phyloP scores from a whole-genome alignment of 2,329 filamentous ascomycete genomes.

The Penicillium freii region DNA sequence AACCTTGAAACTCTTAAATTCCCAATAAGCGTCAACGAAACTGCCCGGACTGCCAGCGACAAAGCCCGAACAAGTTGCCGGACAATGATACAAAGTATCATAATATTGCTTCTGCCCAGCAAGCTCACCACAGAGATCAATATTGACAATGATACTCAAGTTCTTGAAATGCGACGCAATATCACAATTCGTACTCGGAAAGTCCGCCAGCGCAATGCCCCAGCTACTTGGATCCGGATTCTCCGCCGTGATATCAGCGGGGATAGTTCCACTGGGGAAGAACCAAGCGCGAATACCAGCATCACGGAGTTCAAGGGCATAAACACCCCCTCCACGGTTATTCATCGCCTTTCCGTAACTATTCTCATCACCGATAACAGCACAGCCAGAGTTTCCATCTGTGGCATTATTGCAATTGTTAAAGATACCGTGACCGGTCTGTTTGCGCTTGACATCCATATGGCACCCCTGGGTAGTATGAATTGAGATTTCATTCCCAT shows the following conservation, averaged over 20 bases:
- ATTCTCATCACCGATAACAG: conserved; percentile 45
- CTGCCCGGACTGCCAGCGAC: conserved; percentile 57
- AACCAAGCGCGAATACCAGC: conserved; percentile 65
- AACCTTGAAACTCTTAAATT: conserved; percentile 61
- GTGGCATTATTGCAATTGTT: conserved; percentile 53
- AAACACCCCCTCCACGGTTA: conserved; percentile 54
- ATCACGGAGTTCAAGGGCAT: conserved; percentile 61
- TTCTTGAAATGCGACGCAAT: conserved; percentile 61
- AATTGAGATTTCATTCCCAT: conserved; percentile 60
- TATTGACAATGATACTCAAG: conserved; percentile 65
- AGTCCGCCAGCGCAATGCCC: conserved; percentile 63
- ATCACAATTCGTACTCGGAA: conserved; percentile 62
- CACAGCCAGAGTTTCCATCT: conserved; percentile 58
- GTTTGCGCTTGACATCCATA: conserved; percentile 53
- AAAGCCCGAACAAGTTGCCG: conserved; percentile 56
- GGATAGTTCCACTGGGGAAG: conserved; percentile 52
- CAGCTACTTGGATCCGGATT: conserved; percentile 61
- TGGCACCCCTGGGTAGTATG: conserved; percentile 59
- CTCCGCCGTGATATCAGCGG: conserved; percentile 51
- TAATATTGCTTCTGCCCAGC: conserved; percentile 42
- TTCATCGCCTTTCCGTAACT: conserved; percentile 58
- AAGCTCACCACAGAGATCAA: conserved; percentile 62
- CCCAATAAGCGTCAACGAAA: conserved; percentile 64
- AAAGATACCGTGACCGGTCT: conserved; percentile 47
- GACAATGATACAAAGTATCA: conserved; percentile 39